Base-by-base conservation (phyloP, 176 grass and related monocot species). In the Hordeum vulgare region DNA sequence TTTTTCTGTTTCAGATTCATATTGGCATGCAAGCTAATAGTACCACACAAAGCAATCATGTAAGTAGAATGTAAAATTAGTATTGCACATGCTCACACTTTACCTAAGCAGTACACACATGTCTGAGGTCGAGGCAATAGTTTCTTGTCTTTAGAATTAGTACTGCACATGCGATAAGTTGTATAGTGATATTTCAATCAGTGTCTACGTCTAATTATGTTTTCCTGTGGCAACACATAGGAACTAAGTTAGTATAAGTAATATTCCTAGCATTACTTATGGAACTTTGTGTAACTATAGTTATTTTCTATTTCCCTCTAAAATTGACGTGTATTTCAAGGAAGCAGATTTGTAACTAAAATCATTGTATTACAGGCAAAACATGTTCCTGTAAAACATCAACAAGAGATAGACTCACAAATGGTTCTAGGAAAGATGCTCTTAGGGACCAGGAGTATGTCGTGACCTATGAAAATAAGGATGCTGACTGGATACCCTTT, bases 401-500 rank as follows among this genome's bases (percentile, higher is more conserved):
- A 23, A 78, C 72, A 80, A 82, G 75, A 71, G 88, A 94, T 7
- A 80, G 63, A 72, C 57, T 94, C 72, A 85, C 61, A 77, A 81
- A 90, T 66, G 74, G 83, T 76, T 87, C 79, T 80, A 78, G 86
- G 69, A 71, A 76, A 40, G 88, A 94, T 34, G 75, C 86, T 53
- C 91, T 94, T 86, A 69, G 88, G 81, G 91, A 82, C 60, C 84
- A 90, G 61, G 91, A 94, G 45, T 90, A 90, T 81, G 91, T 90
- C 59, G 85, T 94, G 71, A 90, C 91, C 15, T 94, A 88, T 35
- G 91, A 94, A 85, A 85, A 90, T 80, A 90, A 86, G 36, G 91
- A 94, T 86, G 91, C 74, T 61, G 91, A 94, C 34, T 94, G 91
- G 91, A 94, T 94, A 88, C 91, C 90, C 4, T 85, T 94, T 45